Percentiles rank a stretch among this genome's conserved stretches.
These are phyloP conservation scores for Saturnispora dispora DNA, from an alignment of 805 yeast species.

Conservation along the genomic window DNA sequence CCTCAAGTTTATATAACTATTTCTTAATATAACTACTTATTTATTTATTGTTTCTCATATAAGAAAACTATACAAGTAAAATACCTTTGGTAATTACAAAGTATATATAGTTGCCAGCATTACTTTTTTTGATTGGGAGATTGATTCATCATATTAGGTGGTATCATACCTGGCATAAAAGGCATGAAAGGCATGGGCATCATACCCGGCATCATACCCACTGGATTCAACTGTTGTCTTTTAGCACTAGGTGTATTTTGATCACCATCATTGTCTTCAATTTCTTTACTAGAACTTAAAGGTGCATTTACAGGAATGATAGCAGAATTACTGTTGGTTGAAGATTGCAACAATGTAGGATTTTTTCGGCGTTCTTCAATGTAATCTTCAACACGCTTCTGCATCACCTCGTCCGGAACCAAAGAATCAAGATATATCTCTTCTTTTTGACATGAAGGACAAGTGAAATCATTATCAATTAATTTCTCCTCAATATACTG, in stretches of 20 bases:
- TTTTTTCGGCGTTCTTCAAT: constrained; percentile 26
- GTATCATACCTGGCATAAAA: constrained; percentile 7
- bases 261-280: neutral
- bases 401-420: constrained; percentile 50
- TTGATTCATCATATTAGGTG: neutral
- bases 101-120: neutral
- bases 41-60: neutral
- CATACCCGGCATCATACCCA: constrained; percentile 5
- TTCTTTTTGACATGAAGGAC: constrained; percentile 75
- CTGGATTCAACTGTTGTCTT: constrained; percentile 12
- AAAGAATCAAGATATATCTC: constrained; percentile 74
- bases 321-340: neutral
- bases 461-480: constrained; percentile 76
- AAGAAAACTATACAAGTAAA: neutral
- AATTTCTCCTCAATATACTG: constrained; percentile 55
- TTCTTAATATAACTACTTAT: neutral
- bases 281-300: neutral
- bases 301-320: neutral
- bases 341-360: neutral
- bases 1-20: neutral
- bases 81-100: neutral
- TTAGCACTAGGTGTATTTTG: constrained; percentile 12
- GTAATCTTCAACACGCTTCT: constrained; percentile 43
- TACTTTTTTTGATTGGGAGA: neutral
- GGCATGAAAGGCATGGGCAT: constrained; percentile 26